Evolutionary conservation across 1,284 basidiomycete genomes (phyloP).

Genomic region (Rhodotorula sp.): DNA sequence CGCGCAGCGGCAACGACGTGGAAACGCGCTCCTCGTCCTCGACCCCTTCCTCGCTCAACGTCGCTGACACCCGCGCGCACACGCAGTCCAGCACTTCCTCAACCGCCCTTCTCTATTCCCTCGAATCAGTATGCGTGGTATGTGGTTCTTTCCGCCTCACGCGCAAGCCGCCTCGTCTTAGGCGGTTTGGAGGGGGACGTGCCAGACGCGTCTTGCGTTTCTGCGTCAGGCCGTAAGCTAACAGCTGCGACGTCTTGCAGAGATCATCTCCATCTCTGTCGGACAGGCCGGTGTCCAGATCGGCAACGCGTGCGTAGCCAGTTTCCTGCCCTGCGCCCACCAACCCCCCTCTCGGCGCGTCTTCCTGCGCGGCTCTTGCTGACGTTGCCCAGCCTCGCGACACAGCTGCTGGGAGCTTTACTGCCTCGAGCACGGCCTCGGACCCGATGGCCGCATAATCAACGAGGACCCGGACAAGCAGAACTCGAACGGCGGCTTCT

Average conservation of each 20-base stretch:
- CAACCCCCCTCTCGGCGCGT: neutral
- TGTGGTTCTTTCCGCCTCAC: neutral
- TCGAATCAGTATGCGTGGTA: conserved; percentile 11
- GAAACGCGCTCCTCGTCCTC: neutral
- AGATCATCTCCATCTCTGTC: conserved; percentile 90
- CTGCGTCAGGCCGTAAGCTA: neutral
- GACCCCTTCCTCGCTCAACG: conserved; percentile 8
- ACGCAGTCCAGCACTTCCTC: neutral
- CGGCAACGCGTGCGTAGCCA: conserved; percentile 25
- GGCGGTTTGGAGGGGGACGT: neutral
- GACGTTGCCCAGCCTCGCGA: neutral
- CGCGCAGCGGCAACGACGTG: neutral
- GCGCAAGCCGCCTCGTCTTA: neutral
- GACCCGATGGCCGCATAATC: conserved; percentile 87
- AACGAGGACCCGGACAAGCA: conserved; percentile 47
- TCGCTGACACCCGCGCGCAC: neutral
- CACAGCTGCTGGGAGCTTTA: conserved; percentile 61
- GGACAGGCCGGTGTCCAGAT: conserved; percentile 89
- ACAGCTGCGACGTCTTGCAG: conserved; percentile 15
- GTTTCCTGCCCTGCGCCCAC: neutral
- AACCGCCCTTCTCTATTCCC: too few relatives aligned
- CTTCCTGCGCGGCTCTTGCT: neutral
- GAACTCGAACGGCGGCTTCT: conserved; percentile 77
- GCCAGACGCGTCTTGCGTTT: neutral
- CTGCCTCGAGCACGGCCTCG: conserved; percentile 96